Base-by-base conservation (phyloP, 116 monocot genomes). In the Zostera marina region DNA sequence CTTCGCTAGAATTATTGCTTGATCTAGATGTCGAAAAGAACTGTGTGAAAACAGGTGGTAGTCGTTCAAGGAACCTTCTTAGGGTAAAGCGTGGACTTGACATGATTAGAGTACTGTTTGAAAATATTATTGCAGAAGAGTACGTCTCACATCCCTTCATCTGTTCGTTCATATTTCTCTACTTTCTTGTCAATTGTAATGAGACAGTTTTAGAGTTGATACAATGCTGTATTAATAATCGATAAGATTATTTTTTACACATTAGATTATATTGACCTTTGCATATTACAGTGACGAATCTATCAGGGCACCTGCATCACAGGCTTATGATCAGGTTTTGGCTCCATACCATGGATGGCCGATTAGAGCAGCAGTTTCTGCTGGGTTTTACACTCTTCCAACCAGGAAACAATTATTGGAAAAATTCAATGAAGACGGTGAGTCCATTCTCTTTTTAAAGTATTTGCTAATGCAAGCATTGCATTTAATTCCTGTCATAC, bases 401-500 rank as follows among this genome's bases (percentile, higher is more conserved):
- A 70, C 88, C 52, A 88, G 68, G 63, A 69, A 80, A 21, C 89
- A 89, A 55, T 82, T 96, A 46, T 63, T 96, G 66, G 73, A 62
- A 72, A 88, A 77, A 58, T 58, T 94, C 26, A 89, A 96, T 66
- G 96, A 89, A 76, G 82, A 96, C 61, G 89, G 96, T 96, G 41
- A 57, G 66, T 43, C 2, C 32, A 32, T 32, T 3, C 4, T 32
- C 32, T 32, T 32, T 44, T 24, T 54, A 24, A 4, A 7, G 6
- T 8, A 54, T 11, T 7, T 54, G 21, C 0, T 19, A 15, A 16
- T 4, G 23, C 10, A 25, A 13, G 19, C 20, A 42, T 59, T 42
- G 8, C 5, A 21, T 40, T 9, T 46, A 25, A 15, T 12, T 46
- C 11, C 32, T 17, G 10, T 40, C 20, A 17, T 14, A 11, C 40